Percentiles rank a stretch among this genome's conserved stretches.
Conservation (phyloP, 805 yeast genomes). For the Wickerhamia fluorescens region DNA sequence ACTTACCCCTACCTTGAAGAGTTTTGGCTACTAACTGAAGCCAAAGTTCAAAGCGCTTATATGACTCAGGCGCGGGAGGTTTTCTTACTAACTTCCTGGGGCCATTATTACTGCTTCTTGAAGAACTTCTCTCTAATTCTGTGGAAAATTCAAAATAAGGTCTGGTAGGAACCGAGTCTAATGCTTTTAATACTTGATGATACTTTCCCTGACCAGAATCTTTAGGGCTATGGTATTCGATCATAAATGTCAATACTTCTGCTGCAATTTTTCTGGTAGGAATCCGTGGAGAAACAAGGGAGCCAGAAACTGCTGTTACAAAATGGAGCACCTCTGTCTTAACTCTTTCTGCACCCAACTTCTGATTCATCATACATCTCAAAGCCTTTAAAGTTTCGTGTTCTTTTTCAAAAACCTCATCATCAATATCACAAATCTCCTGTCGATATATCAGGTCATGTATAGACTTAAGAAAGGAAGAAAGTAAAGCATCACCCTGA, state of each 20-base stretch:
- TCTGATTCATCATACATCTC: constrained; percentile 61
- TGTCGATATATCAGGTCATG: constrained; percentile 37
- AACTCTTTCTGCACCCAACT: constrained; percentile 56
- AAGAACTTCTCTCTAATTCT: constrained; percentile 16
- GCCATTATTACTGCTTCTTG: constrained; percentile 1
- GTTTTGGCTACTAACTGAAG: constrained; percentile 56
- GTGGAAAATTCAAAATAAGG: constrained; percentile 34
- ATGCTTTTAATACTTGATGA: constrained; percentile 48
- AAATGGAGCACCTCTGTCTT: constrained; percentile 32
- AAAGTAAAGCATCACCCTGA: constrained; percentile 77
- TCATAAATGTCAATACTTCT: constrained; percentile 55
- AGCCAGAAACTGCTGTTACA: constrained; percentile 60
- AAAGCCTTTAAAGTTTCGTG: constrained; percentile 70
- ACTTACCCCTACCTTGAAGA: constrained; percentile 76
- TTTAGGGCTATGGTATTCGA: constrained; percentile 20
- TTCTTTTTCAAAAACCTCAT: constrained; percentile 62
- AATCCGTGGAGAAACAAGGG: constrained; percentile 67
- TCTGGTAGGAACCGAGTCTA: constrained; percentile 36
- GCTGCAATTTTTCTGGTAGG: constrained; percentile 74
- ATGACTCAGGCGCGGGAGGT: constrained; percentile 28
- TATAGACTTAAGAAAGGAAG: constrained; percentile 46
- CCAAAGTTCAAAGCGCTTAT: constrained; percentile 66
- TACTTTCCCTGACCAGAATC: constrained; percentile 37
- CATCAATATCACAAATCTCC: constrained; percentile 32
- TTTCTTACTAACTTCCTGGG: constrained; percentile 22